phyloP scores from a whole-genome alignment of 1,139 yeast species.

The Geotrichum citri-aurantii region DNA sequence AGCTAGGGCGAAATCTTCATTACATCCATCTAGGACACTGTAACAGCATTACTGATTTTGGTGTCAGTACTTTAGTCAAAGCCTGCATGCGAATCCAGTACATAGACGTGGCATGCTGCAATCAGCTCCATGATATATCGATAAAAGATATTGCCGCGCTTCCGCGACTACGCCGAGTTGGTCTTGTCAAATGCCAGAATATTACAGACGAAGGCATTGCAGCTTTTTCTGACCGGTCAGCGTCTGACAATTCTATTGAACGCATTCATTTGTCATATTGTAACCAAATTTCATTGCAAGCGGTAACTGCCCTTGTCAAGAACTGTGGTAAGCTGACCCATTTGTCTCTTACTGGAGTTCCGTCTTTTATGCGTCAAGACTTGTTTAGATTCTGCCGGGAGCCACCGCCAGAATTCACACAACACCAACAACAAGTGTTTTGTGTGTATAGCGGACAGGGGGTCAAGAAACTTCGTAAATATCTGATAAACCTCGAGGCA shows the following conservation, averaged over 20 bases:
- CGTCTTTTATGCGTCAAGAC: slow-evolving; percentile 80
- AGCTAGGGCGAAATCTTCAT: slow-evolving; percentile 75
- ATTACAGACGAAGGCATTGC: slow-evolving; percentile 83
- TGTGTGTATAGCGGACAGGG: slow-evolving; percentile 95
- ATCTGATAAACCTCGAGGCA: slow-evolving; percentile 36
- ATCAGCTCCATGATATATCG: slow-evolving; percentile 81
- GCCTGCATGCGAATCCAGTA: slow-evolving; percentile 83
- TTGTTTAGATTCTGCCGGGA: slow-evolving; percentile 83
- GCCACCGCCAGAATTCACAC: slow-evolving; percentile 93
- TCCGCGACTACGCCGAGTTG: slow-evolving; percentile 82
- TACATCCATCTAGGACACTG: slow-evolving; percentile 94
- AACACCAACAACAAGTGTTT: slow-evolving; percentile 76
- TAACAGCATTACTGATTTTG: slow-evolving; percentile 80
- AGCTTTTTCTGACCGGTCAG: slow-evolving; percentile 69
- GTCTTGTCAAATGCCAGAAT: slow-evolving; percentile 83
- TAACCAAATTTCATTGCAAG: slow-evolving; percentile 54
- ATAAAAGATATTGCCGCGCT: slow-evolving; percentile 70
- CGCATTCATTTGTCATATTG: slow-evolving; percentile 93
- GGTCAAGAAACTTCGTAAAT: slow-evolving; percentile 63
- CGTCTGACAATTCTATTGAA: slow-evolving; percentile 64
- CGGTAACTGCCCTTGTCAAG: slow-evolving; percentile 52
- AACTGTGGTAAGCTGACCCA: slow-evolving; percentile 86
- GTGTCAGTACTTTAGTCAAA: slow-evolving; percentile 69
- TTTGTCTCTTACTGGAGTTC: slow-evolving; percentile 85
- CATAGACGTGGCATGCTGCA: slow-evolving; percentile 92